These are phyloP conservation scores for Candida jianshihensis DNA, from an alignment of 805 yeast genomes.

Conservation along the genomic window DNA sequence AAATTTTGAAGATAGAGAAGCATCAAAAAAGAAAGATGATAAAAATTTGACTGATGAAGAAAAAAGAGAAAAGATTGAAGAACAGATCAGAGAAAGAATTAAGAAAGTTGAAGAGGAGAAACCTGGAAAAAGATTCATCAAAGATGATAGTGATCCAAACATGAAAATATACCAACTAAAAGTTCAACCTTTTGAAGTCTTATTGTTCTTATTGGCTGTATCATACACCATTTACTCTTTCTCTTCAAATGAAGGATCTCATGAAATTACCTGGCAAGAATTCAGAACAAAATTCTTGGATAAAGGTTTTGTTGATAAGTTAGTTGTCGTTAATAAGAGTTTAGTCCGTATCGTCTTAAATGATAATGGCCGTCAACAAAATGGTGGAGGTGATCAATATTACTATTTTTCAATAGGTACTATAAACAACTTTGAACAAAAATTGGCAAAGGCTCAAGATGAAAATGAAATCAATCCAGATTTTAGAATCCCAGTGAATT, in stretches of 20 bases:
- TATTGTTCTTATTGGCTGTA: conserved; percentile 25
- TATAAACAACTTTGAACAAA: conserved; percentile 79
- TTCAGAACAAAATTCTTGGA: conserved; percentile 70
- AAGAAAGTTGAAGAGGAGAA: conserved; percentile 15
- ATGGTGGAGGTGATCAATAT: conserved; percentile 29
- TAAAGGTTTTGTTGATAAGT: conserved; percentile 66
- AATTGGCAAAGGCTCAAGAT: conserved; percentile 68
- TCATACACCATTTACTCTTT: conserved; percentile 25
- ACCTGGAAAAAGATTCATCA: conserved; percentile 15
- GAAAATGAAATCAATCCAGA: conserved; percentile 53
- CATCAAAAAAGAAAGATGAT: not conserved
- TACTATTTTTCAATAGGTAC: conserved; percentile 79
- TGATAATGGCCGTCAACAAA: conserved; percentile 50
- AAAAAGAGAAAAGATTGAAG: conserved; percentile 1
- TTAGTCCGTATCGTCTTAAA: conserved; percentile 67
- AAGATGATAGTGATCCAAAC: conserved; percentile 25
- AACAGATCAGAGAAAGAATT: conserved; percentile 9
- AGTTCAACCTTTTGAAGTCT: conserved; percentile 28
- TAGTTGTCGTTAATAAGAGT: conserved; percentile 71
- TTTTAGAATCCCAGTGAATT: conserved; percentile 75
- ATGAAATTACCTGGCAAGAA: conserved; percentile 86
- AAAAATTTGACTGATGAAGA: not conserved
- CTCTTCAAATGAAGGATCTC: conserved; percentile 25
- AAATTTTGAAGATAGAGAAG: not conserved
- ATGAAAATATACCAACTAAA: conserved; percentile 25